A percentile compares a stretch with the other conserved stretches of the same genome.
Conservation (phyloP, 1,284 basidiomycete genomes). For the Irpex lacteus region DNA sequence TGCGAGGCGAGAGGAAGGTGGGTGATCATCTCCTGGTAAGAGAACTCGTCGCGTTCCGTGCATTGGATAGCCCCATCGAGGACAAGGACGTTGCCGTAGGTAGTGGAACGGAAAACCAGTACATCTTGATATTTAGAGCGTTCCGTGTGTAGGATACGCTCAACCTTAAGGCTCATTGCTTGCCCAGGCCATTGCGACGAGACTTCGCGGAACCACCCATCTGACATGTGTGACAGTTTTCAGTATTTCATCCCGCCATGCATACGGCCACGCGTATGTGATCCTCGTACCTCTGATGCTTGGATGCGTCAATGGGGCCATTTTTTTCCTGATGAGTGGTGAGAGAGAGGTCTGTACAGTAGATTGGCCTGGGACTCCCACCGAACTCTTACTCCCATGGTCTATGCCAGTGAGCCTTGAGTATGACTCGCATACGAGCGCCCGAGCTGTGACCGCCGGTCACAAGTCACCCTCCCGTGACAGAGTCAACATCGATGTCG, state of each 20-base stretch:
- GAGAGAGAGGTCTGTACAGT: background rate
- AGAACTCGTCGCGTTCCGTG: constrained; percentile 98
- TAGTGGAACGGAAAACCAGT: constrained; percentile 92
- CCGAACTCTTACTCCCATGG: background rate
- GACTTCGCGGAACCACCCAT: constrained; percentile 98
- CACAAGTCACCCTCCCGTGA: background rate
- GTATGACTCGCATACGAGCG: background rate
- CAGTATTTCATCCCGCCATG: background rate
- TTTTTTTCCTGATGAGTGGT: constrained; percentile 10
- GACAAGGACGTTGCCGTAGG: constrained; percentile 94
- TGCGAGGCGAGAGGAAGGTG: constrained; percentile 95
- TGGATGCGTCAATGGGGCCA: constrained; percentile 38
- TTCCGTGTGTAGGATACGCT: constrained; percentile 93
- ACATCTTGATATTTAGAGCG: constrained; percentile 95
- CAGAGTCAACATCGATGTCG: no score
- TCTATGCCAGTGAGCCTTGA: no score
- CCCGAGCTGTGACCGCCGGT: background rate
- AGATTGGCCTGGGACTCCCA: background rate
- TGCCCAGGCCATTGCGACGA: constrained; percentile 97
- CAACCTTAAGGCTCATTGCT: constrained; percentile 94
- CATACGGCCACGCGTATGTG: background rate
- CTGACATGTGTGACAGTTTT: constrained; percentile 36
- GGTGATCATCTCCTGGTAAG: constrained; percentile 99
- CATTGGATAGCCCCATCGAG: constrained; percentile 97
- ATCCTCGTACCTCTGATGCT: constrained; percentile 33